Base-by-base conservation (phyloP, 495 filamentous ascomycete genomes). In the Penicillium antarcticum region DNA sequence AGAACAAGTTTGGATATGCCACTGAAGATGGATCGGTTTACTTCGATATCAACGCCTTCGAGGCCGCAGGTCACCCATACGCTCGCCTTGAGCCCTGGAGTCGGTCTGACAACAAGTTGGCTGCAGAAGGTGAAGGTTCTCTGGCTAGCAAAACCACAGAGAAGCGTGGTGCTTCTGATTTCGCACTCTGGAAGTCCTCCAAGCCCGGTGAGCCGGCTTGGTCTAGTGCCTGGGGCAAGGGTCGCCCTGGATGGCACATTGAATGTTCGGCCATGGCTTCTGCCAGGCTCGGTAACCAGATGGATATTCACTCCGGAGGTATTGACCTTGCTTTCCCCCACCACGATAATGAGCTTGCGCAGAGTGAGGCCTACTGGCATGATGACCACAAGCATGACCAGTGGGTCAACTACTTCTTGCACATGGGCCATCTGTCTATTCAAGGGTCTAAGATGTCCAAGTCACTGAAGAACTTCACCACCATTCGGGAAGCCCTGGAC, bases 201-300 rank as follows among this genome's bases (percentile, higher is more conserved):
- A 97, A 95, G 70, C 81, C 87, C 4, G 92, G 94, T 33, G 94
- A 98, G 73, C 94, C 94, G 1, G 87, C 80, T 52, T 98, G 94
- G 94, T 71, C 82, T 10, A 90, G 85, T 57, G 80, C 80, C 5
- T 98, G 94, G 92, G 91, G 92, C 8, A 74, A 81, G 40, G 92
- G 92, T 21, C 78, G 94, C 16, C 94, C 94, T 0, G 94, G 94
- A 13, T 97, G 91, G 94, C 94, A 97, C 67, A 97, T 98, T 54
- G 92, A 98, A 73, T 98, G 94, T 81, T 94, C 88, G 1, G 92
- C 89, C 2, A 98, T 98, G 94, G 91, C 92, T 1, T 91, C 87
- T 2, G 87, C 89, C 48, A 82, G 87, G 29, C 75, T 98, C 5
- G 94, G 92, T 7, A 73, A 81, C 36, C 74, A 82, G 47, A 87